phyloP scores from a whole-genome alignment of 495 filamentous ascomycete species.

The Aspergillus bridgeri region DNA sequence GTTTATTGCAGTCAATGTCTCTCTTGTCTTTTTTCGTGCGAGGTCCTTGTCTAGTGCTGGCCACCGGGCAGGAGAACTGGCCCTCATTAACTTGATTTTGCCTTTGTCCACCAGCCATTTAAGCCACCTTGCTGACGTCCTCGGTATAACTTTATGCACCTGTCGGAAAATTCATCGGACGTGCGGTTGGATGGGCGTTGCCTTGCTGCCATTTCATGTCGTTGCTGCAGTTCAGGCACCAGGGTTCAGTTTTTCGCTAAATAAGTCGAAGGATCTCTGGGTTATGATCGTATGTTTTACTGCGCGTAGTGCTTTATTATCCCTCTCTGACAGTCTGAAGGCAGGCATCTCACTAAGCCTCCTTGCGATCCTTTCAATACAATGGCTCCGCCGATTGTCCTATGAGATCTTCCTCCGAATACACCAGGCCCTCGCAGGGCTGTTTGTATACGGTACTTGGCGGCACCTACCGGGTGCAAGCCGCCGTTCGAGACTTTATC shows the following conservation, averaged over 20 bases:
- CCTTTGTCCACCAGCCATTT: constrained; percentile 23
- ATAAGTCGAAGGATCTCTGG: constrained; percentile 14
- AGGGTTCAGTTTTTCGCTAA: constrained; percentile 12
- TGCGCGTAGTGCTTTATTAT: not conserved
- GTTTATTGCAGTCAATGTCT: constrained; percentile 18
- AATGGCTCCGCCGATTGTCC: constrained; percentile 19
- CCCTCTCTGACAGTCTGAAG: constrained; percentile 12
- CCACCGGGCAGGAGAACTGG: constrained; percentile 20
- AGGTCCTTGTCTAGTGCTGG: constrained; percentile 9
- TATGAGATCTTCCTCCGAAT: constrained; percentile 35
- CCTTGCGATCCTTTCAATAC: constrained; percentile 21
- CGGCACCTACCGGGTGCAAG: constrained; percentile 16
- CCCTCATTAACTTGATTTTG: constrained; percentile 21
- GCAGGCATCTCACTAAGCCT: constrained; percentile 12
- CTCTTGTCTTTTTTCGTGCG: constrained; percentile 17
- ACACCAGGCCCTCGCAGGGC: constrained; percentile 25
- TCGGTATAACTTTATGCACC: constrained; percentile 18
- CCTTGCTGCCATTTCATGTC: constrained; percentile 13
- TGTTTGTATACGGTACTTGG: constrained; percentile 27
- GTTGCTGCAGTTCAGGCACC: constrained; percentile 7
- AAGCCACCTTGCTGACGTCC: constrained; percentile 23
- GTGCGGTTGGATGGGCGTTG: constrained; percentile 16
- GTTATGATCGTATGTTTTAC: constrained; percentile 15
- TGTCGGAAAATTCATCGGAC: constrained; percentile 23
- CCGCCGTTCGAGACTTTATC: constrained; percentile 21